These are phyloP conservation scores for Rhizophora apiculata DNA, from an alignment of 345 rosid genomes.

Conservation along the genomic window DNA sequence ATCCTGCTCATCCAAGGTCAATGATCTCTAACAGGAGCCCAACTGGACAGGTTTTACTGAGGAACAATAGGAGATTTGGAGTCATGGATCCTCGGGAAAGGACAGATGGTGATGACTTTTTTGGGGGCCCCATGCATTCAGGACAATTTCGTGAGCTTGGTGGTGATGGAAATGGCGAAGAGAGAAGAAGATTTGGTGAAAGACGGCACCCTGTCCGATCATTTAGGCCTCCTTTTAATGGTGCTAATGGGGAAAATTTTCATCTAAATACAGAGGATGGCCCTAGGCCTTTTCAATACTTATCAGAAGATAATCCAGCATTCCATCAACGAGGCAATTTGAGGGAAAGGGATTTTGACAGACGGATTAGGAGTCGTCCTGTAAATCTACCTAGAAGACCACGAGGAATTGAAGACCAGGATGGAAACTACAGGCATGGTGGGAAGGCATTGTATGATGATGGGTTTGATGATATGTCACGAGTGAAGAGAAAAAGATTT, in stretches of 20 bases:
- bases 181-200: constrained; percentile 65
- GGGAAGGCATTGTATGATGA: constrained; percentile 46
- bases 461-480: constrained; percentile 48
- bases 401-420: constrained; percentile 54
- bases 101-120: constrained; percentile 46
- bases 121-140: constrained; percentile 53
- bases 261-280: constrained; percentile 46
- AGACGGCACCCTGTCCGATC: constrained; percentile 58
- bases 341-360: constrained; percentile 60
- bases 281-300: constrained; percentile 51
- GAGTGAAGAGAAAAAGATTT: constrained; percentile 60
- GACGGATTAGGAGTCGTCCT: constrained; percentile 48
- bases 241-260: constrained; percentile 43
- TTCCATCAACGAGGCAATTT: constrained; percentile 48
- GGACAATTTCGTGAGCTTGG: constrained; percentile 59
- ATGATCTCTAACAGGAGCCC: constrained; percentile 55
- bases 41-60: constrained; percentile 47
- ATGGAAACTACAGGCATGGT: constrained; percentile 54
- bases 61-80: constrained; percentile 57
- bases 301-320: constrained; percentile 41
- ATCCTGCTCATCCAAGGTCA: constrained; percentile 56
- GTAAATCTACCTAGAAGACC: constrained; percentile 56
- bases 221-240: constrained; percentile 56
- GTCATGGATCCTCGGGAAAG: constrained; percentile 61
- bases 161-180: constrained; percentile 52